Evolutionary conservation across 495 filamentous ascomycete species (phyloP).

Genomic region (Aspergillus panamensis): DNA sequence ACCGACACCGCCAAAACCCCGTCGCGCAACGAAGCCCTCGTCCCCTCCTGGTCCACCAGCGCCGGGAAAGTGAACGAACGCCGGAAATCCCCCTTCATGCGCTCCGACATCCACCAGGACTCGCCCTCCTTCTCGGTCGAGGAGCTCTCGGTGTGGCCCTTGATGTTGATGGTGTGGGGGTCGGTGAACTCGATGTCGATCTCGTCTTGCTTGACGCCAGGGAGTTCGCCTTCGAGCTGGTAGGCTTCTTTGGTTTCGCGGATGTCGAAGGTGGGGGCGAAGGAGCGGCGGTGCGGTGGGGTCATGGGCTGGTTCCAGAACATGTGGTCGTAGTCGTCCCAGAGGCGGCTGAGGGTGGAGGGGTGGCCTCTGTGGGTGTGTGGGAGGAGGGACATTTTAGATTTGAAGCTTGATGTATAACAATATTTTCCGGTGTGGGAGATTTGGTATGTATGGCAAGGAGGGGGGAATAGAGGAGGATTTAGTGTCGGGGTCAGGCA

Average conservation of each 20-base stretch:
- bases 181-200: slow-evolving; percentile 77
- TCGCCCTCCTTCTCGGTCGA: slow-evolving; percentile 15
- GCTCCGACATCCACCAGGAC: slow-evolving; percentile 75
- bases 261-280: slow-evolving; percentile 73
- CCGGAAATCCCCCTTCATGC: slow-evolving; percentile 67
- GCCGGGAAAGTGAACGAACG: slow-evolving; percentile 70
- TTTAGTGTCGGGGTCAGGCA: no score
- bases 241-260: slow-evolving; percentile 62
- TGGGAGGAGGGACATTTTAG: slow-evolving; percentile 11
- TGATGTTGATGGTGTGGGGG: slow-evolving; percentile 63
- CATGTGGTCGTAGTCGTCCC: slow-evolving; percentile 30
- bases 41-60: slow-evolving; percentile 66
- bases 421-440: not conserved
- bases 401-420: not conserved
- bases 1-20: slow-evolving; percentile 66
- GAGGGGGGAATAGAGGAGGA: no score
- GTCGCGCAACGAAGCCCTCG: slow-evolving; percentile 66
- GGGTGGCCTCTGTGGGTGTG: slow-evolving; percentile 17
- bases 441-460: not conserved
- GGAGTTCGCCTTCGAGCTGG: slow-evolving; percentile 79
- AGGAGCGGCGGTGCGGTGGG: slow-evolving; percentile 33
- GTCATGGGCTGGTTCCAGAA: slow-evolving; percentile 14
- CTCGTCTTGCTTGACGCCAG: slow-evolving; percentile 70
- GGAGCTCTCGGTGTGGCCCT: slow-evolving; percentile 48
- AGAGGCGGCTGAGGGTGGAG: slow-evolving; percentile 30